Base-by-base conservation (phyloP, 495 filamentous ascomycete species). In the Trichoderma orchidacearum region DNA sequence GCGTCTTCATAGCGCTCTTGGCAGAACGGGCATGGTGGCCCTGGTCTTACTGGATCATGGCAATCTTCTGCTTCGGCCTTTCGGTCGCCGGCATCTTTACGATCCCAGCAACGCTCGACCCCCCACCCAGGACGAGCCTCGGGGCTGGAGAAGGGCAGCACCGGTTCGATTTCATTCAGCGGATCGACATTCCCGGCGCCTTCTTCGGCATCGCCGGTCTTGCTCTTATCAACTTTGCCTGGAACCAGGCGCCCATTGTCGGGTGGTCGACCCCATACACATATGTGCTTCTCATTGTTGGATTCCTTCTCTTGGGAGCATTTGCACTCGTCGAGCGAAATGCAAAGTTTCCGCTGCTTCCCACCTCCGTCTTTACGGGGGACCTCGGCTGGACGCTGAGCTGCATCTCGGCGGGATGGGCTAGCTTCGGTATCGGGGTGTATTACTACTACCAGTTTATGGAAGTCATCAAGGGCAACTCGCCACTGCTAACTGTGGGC, bases 171-270 rank as follows among this genome's bases (percentile, higher is more conserved):
- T 48, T 48, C 7, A 48, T 48, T 48, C 18, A 48, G 3, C 17
- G 68, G 5, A 59, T 84, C 9, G 85, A 88, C 61, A 59, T 71
- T 9, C 27, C 71, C 0, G 82, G 82, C 1, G 71, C 70, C 7
- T 28, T 71, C 0, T 67, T 70, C 5, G 83, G 83, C 23, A 74
- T 86, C 1, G 59, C 67, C 1, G 79, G 68, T n/a, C 66, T 88
- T 18, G 63, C 84, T 2, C 67, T 86, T 3, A 58, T 82, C 64
- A 82, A 83, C 58, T 74, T 83, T 56, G 70, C 79, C 0, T 81
- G 75, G 79, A 86, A 85, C 56, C 81, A 85, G 58, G 83, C 71
- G 0, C 70, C 81, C 0, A 59, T 78, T 11, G 78, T 78, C 1
- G 81, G 81, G 5, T 88, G 83, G 84, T 30, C 59, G 17, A 63